These are phyloP conservation scores for Verticillium dahliae DNA, from an alignment of 2,329 filamentous ascomycete genomes.

Conservation along the genomic window DNA sequence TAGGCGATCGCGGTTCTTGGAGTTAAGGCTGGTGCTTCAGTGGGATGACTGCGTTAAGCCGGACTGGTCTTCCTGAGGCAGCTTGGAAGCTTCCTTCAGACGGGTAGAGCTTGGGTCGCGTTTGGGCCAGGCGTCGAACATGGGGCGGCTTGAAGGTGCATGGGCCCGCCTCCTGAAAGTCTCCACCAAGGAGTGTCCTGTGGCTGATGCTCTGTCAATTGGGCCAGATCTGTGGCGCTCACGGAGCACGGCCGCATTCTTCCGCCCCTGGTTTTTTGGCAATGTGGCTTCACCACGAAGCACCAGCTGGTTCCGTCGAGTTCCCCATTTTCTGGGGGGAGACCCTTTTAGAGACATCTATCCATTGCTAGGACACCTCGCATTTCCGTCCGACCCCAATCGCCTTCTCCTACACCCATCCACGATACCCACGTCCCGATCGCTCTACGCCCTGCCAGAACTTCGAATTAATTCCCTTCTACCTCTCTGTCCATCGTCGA, in stretches of 20 bases:
- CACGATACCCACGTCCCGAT: neutral
- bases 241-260: conserved; percentile 2
- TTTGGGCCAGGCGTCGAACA: neutral
- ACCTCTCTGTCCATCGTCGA: neutral
- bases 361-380: conserved; percentile 10
- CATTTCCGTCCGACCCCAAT: conserved; percentile 9
- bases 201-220: neutral
- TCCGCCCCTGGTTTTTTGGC: conserved; percentile 11
- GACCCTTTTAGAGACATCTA: neutral
- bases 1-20: neutral
- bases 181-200: neutral
- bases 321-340: conserved; percentile 7
- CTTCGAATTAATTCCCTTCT: neutral
- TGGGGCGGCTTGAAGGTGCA: neutral
- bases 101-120: neutral
- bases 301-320: conserved; percentile 7
- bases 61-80: neutral
- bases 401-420: conserved; percentile 7
- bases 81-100: neutral
- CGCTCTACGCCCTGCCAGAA: neutral
- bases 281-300: conserved; percentile 12
- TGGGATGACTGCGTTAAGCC: neutral
- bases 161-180: neutral
- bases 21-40: neutral
- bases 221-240: neutral